Percentiles rank a stretch among this genome's conserved stretches.
phyloP scores from a whole-genome alignment of 2,329 filamentous ascomycete genomes.

The Fusarium sp. region DNA sequence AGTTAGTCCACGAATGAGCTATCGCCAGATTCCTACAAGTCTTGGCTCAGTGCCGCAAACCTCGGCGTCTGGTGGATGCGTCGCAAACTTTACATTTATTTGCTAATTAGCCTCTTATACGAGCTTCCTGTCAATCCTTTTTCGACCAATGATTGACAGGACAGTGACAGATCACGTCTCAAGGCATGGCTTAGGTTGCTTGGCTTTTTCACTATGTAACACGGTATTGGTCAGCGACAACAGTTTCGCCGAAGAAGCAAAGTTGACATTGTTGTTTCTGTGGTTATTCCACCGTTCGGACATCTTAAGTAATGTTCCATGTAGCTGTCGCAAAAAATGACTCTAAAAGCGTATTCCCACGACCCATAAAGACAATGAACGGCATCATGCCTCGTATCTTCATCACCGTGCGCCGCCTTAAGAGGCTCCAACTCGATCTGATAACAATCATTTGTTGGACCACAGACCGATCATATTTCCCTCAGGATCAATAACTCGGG shows the following conservation, averaged over 20 bases:
- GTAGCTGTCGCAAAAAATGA: background rate
- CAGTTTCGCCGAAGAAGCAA: constrained; percentile 25
- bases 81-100: background rate
- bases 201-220: constrained; percentile 22
- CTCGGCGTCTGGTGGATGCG: constrained; percentile 6
- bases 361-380: background rate
- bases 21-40: constrained; percentile 1
- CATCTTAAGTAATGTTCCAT: background rate
- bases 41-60: constrained; percentile 6
- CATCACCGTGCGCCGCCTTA: background rate
- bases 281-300: constrained; percentile 32
- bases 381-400: background rate
- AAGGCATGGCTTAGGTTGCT: constrained; percentile 22
- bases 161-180: constrained; percentile 11
- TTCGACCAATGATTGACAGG: constrained; percentile 22
- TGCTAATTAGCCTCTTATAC: constrained; percentile 13
- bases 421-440: background rate
- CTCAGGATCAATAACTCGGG: constrained; percentile 53
- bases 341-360: background rate
- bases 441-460: constrained; percentile 45
- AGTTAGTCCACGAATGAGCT: constrained; percentile 40
- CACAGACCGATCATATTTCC: constrained; percentile 53
- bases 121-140: constrained; percentile 10
- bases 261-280: background rate
- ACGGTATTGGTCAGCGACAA: constrained; percentile 15